phyloP scores from a whole-genome alignment of 163 green algal species.

The Chlamydomonas reinhardtii region DNA sequence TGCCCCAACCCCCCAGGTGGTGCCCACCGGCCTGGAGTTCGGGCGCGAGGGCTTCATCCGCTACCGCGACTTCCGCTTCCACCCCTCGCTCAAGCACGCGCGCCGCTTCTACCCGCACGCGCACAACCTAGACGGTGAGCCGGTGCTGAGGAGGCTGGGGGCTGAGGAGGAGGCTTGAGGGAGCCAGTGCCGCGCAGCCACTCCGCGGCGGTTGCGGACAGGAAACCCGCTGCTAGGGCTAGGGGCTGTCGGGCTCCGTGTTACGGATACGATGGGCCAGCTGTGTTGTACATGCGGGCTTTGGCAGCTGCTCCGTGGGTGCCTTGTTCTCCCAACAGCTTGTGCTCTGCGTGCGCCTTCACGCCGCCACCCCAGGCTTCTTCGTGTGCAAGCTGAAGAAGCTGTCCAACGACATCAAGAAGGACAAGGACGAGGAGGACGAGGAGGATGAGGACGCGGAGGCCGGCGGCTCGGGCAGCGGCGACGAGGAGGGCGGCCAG shows the following conservation, averaged over 20 bases:
- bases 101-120: slow-evolving; percentile 98
- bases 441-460: slow-evolving; percentile 55
- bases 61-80: slow-evolving; percentile 95
- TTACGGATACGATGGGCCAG: too few relatives aligned
- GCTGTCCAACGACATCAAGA: slow-evolving; percentile 80
- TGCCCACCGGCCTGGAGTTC: slow-evolving; percentile 96
- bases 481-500: slow-evolving; percentile 47
- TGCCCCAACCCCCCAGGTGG: slow-evolving; percentile 62
- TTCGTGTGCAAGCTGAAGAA: slow-evolving; percentile 99
- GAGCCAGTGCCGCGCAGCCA: too few relatives aligned
- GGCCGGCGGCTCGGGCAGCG: slow-evolving; percentile 22
- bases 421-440: slow-evolving; percentile 54
- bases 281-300: too few relatives aligned
- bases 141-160: too few relatives aligned
- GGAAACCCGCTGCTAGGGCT: too few relatives aligned
- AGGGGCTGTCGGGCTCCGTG: too few relatives aligned
- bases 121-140: slow-evolving; percentile 97
- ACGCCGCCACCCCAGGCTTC: slow-evolving; percentile 77
- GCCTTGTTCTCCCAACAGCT: too few relatives aligned
- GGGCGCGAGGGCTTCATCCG: slow-evolving; percentile 85
- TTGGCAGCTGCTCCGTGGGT: too few relatives aligned
- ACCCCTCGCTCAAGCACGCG: slow-evolving; percentile 89
- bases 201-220: not conserved
- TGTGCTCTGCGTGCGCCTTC: too few relatives aligned
- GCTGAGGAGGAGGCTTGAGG: too few relatives aligned